These are phyloP conservation scores for Stenocarpella maydis DNA, from an alignment of 2,329 filamentous ascomycete species.

Conservation along the genomic window DNA sequence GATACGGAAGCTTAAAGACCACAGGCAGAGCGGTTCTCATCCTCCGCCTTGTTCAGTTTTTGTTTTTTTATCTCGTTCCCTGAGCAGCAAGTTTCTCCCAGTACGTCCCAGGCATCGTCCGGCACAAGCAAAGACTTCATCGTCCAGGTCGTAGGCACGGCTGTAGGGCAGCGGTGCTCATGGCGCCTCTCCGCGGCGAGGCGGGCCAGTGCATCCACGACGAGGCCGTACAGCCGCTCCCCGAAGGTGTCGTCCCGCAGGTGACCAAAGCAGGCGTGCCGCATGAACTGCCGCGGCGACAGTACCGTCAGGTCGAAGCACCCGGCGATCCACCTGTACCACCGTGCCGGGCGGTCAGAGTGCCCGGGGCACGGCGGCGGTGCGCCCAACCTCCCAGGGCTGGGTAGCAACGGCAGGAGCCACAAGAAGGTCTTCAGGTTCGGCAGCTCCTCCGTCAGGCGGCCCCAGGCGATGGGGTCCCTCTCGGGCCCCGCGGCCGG, in stretches of 20 bases:
- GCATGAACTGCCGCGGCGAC: background rate
- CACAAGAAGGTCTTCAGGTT: background rate
- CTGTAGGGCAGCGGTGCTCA: no score
- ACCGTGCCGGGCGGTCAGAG: no score
- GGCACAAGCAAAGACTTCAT: background rate
- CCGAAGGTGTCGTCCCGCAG: background rate
- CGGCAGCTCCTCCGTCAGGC: background rate
- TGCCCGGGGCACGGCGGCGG: no score
- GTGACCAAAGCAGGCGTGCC: background rate
- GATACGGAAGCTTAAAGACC: no score
- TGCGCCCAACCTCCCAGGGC: no score
- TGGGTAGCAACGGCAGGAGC: no score
- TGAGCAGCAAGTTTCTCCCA: background rate
- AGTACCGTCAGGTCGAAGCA: background rate
- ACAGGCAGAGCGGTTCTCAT: background rate
- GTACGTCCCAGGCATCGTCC: no score
- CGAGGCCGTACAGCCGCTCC: accelerated
- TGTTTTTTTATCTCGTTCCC: background rate
- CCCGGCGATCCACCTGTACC: no score
- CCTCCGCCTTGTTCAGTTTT: no score
- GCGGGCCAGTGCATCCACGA: no score
- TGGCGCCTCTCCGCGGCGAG: no score
- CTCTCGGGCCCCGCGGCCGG: no score
- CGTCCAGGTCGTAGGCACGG: background rate
- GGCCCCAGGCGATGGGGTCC: background rate